A percentile compares a stretch with the other conserved stretches of the same genome.
phyloP scores from a whole-genome alignment of 2,329 filamentous ascomycete species.

The Fusarium sp. region DNA sequence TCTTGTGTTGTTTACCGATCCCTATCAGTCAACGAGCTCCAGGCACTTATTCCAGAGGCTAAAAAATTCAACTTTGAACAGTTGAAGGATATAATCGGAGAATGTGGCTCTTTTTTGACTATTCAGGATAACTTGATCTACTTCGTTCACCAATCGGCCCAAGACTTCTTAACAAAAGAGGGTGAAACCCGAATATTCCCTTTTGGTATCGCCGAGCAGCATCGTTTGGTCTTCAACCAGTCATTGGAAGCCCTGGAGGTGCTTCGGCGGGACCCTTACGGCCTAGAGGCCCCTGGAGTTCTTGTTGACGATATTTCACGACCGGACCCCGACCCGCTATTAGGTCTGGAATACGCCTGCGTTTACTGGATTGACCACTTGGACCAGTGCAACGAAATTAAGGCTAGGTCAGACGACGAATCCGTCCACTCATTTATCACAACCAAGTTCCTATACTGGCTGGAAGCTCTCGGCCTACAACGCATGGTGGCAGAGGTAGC shows the following conservation, averaged over 20 bases:
- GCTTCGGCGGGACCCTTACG: conserved; percentile 57
- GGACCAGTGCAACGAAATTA: neutral
- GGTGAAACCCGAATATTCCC: conserved; percentile 50
- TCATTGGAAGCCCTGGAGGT: conserved; percentile 54
- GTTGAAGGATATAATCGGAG: conserved; percentile 49
- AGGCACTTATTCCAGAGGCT: conserved; percentile 33
- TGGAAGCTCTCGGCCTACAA: conserved; percentile 60
- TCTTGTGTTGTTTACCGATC: conserved; percentile 54
- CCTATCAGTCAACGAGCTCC: conserved; percentile 55
- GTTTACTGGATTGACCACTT: conserved; percentile 46
- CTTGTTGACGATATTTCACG: conserved; percentile 16
- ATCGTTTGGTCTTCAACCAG: conserved; percentile 52
- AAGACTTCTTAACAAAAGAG: conserved; percentile 56
- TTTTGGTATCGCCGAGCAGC: conserved; percentile 41
- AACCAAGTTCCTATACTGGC: conserved; percentile 55
- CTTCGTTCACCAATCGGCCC: conserved; percentile 61
- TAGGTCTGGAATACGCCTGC: conserved; percentile 37
- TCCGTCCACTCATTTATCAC: neutral
- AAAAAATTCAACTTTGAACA: conserved; percentile 19
- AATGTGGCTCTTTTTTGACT: conserved; percentile 59
- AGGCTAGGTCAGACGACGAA: neutral
- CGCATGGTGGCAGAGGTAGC: conserved; percentile 21
- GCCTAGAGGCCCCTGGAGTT: conserved; percentile 40
- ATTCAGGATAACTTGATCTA: conserved; percentile 49
- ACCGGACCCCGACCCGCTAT: conserved; percentile 31